Percentiles rank a stretch among this genome's conserved stretches.
Conservation (phyloP, 2,329 filamentous ascomycete genomes). For the Aspergillus unguis region DNA sequence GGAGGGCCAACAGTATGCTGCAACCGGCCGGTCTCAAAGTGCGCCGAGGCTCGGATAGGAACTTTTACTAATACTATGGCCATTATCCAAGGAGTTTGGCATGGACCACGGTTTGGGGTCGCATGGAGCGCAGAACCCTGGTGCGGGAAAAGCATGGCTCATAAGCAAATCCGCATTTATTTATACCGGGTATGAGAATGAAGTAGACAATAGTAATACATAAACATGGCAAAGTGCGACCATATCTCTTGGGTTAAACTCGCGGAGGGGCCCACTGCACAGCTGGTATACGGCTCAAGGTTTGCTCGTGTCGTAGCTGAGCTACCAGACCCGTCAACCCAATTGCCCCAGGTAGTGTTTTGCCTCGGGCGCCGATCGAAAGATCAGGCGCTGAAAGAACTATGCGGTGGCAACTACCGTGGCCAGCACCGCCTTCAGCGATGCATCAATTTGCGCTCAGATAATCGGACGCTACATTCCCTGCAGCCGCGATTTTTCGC, state of each 20-base stretch:
- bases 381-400: neutral
- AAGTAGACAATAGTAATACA: neutral
- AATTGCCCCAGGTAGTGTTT: constrained; percentile 1
- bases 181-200: neutral
- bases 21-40: neutral
- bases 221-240: neutral
- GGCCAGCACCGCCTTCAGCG: neutral
- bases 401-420: neutral
- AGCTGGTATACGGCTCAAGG: constrained; percentile 1
- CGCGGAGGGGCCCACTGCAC: neutral
- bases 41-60: neutral
- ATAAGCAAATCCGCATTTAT: neutral
- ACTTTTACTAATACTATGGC: neutral
- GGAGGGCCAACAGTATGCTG: neutral
- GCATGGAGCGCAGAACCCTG: neutral
- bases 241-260: constrained; percentile 1
- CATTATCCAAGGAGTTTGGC: neutral
- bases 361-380: neutral
- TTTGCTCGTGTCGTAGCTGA: neutral
- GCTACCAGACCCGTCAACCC: neutral
- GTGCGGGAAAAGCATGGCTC: neutral
- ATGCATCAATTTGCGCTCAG: constrained; percentile 1
- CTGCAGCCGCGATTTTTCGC: constrained; percentile 1
- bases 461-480: neutral
- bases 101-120: neutral